A percentile compares a stretch with the other conserved stretches of the same genome.
Evolutionary conservation across 371 early-diverging fungal genomes (phyloP).

Genomic region (Cladochytrium tenue): DNA sequence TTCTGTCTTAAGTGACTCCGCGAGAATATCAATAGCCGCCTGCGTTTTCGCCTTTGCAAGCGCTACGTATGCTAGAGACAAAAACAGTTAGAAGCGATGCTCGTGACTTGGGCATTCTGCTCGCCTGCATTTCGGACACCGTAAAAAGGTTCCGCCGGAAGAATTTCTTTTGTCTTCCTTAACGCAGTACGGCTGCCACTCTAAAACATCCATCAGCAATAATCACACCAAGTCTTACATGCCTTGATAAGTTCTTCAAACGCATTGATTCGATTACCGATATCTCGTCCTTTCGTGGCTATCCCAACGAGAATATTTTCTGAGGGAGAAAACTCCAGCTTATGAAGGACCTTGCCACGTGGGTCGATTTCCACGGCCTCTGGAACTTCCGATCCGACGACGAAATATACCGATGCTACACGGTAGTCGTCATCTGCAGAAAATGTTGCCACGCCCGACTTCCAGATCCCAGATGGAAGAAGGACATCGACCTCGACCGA

Average conservation of each 20-base stretch:
- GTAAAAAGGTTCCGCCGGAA: slow-evolving; percentile 45
- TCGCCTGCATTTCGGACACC: slow-evolving; percentile 48
- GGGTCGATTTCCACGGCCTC: slow-evolving; percentile 54
- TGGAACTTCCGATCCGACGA: slow-evolving; percentile 28
- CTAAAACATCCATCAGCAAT: slow-evolving; percentile 42
- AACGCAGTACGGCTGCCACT: slow-evolving; percentile 40
- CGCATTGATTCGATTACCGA: slow-evolving; percentile 42
- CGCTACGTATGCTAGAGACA: slow-evolving; percentile 31
- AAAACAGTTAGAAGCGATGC: background rate
- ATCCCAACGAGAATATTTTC: slow-evolving; percentile 50
- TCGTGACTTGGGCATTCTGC: background rate
- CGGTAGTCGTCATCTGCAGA: slow-evolving; percentile 13
- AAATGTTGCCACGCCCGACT: slow-evolving; percentile 33
- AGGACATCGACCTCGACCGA: slow-evolving; percentile 51
- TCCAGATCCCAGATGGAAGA: slow-evolving; percentile 41
- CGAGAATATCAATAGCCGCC: slow-evolving; percentile 46
- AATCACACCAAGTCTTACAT: background rate
- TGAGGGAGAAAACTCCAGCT: slow-evolving; percentile 50
- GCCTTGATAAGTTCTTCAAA: slow-evolving; percentile 24
- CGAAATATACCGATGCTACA: slow-evolving; percentile 17
- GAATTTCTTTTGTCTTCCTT: slow-evolving; percentile 38
- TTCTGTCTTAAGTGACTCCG: slow-evolving; percentile 46
- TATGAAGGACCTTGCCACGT: slow-evolving; percentile 42
- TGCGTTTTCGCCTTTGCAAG: slow-evolving; percentile 42
- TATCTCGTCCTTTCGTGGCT: slow-evolving; percentile 34